phyloP scores from a whole-genome alignment of 352 stramenopile species.

The Globisporangium nodosum region DNA sequence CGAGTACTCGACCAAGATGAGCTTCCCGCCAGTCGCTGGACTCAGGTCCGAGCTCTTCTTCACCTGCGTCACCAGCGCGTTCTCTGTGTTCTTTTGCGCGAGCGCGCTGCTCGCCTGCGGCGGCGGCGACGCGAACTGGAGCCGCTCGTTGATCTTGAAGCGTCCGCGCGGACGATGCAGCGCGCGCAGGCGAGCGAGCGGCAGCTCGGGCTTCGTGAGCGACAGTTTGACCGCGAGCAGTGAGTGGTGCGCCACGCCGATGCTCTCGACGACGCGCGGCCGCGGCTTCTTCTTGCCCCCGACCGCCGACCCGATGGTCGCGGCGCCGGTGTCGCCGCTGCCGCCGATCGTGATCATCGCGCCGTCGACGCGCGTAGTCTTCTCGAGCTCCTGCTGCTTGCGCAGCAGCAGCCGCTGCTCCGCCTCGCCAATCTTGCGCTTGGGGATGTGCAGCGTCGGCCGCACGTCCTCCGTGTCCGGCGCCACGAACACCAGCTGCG shows the following conservation, averaged over 20 bases:
- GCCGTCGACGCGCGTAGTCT: conserved; percentile 74
- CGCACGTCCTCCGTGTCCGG: conserved; percentile 44
- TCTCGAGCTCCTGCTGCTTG: conserved; percentile 66
- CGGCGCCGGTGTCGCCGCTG: conserved; percentile 63
- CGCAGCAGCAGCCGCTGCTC: conserved; percentile 66
- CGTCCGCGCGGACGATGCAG: conserved; percentile 81
- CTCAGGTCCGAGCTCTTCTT: conserved; percentile 84
- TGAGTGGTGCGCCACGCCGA: conserved; percentile 79
- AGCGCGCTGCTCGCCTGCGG: conserved; percentile 24
- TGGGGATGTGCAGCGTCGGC: conserved; percentile 74
- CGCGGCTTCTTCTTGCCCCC: conserved; percentile 75
- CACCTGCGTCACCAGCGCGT: conserved; percentile 72
- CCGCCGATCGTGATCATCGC: conserved; percentile 52
- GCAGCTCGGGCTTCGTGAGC: conserved; percentile 42
- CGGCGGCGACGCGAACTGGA: conserved; percentile 31
- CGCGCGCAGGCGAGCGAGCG: conserved; percentile 71
- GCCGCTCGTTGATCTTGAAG: conserved; percentile 82
- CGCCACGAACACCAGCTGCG: background rate
- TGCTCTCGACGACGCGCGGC: conserved; percentile 79
- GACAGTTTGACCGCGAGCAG: conserved; percentile 68
- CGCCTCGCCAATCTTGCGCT: conserved; percentile 73
- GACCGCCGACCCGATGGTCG: conserved; percentile 47
- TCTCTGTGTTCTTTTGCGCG: conserved; percentile 49
- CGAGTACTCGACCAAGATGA: background rate
- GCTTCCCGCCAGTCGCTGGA: conserved; percentile 19